A percentile compares a stretch with the other conserved stretches of the same genome.
These are phyloP conservation scores for Xylona heveae DNA, from an alignment of 495 filamentous ascomycete genomes.

Conservation along the genomic window DNA sequence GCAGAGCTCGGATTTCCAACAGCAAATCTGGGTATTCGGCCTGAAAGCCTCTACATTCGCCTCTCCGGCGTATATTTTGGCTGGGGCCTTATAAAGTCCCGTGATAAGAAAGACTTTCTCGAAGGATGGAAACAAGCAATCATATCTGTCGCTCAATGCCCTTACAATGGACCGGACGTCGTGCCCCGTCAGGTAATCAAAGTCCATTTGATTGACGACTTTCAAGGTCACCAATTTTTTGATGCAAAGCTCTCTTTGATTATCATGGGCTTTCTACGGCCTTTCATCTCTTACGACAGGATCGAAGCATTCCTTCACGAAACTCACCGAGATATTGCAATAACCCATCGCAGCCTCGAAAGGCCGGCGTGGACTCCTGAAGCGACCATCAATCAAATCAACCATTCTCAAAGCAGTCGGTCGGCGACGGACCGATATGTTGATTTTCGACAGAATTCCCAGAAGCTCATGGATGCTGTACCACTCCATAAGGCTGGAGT, in stretches of 20 bases:
- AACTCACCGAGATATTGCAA: conserved; percentile 22
- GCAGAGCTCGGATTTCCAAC: conserved; percentile 15
- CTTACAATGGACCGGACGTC: conserved; percentile 16
- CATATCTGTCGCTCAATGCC: conserved; percentile 25
- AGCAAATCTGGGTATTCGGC: conserved; percentile 20
- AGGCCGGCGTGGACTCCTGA: conserved; percentile 32
- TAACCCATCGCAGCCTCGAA: conserved; percentile 26
- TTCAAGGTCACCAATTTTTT: conserved; percentile 18
- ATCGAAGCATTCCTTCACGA: conserved; percentile 21
- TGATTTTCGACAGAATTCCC: conserved; percentile 19
- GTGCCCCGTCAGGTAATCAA: conserved; percentile 18
- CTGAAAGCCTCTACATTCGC: conserved; percentile 23
- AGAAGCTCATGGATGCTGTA: conserved; percentile 28
- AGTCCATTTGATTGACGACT: conserved; percentile 25
- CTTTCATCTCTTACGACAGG: conserved; percentile 12
- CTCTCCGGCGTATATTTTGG: conserved; percentile 40
- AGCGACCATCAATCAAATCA: conserved; percentile 8
- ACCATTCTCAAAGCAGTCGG: conserved; percentile 11
- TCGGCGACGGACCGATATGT: conserved; percentile 17
- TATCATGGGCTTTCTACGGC: conserved; percentile 32
- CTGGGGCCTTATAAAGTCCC: conserved; percentile 26
- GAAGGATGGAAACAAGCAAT: conserved; percentile 28
- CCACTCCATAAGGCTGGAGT: conserved; percentile 34
- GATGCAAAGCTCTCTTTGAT: conserved; percentile 23
- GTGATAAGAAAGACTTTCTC: conserved; percentile 7